A percentile compares a stretch with the other conserved stretches of the same genome.
Conservation (phyloP, 768 basidiomycete genomes). For the Strobilomyces echinocephalus region DNA sequence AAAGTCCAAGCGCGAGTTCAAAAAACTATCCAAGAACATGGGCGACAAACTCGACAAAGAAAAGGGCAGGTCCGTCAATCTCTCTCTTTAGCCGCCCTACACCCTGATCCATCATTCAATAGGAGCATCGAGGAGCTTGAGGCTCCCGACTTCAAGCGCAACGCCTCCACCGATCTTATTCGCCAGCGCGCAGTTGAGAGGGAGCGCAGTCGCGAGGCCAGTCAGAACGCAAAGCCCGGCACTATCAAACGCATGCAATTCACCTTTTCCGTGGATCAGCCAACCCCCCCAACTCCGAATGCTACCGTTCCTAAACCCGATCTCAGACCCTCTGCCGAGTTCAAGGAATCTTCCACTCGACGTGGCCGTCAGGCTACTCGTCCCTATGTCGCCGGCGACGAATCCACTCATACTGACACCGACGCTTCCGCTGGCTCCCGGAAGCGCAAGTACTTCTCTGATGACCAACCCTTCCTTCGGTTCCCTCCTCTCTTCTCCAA, state of each 20-base stretch:
- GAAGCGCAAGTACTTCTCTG: slow-evolving; percentile 23
- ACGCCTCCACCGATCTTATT: slow-evolving; percentile 74
- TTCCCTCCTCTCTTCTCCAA: slow-evolving; percentile 71
- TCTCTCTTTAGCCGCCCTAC: slow-evolving; percentile 8
- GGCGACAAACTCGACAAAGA: slow-evolving; percentile 91
- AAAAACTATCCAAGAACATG: slow-evolving; percentile 84
- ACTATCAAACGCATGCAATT: slow-evolving; percentile 88
- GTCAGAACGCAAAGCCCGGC: slow-evolving; percentile 57
- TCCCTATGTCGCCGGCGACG: slow-evolving; percentile 31
- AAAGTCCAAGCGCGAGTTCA: slow-evolving; percentile 82
- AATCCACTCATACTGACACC: slow-evolving; percentile 11
- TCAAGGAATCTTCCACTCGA: slow-evolving; percentile 44
- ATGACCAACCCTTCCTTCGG: slow-evolving; percentile 43
- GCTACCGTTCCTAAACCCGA: slow-evolving; percentile 56
- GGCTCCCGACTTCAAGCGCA: slow-evolving; percentile 78
- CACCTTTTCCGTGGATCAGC: slow-evolving; percentile 80
- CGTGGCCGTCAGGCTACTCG: slow-evolving; percentile 39
- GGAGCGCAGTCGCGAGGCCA: slow-evolving; percentile 73
- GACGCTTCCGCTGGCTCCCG: slow-evolving; percentile 26
- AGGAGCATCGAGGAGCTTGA: slow-evolving; percentile 84
- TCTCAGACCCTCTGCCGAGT: slow-evolving; percentile 60
- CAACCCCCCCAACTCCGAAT: slow-evolving; percentile 42
- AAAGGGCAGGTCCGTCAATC: slow-evolving; percentile 69
- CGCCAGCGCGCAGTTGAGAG: slow-evolving; percentile 77
- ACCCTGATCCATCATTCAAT: slow-evolving; percentile 6